These are phyloP conservation scores for Collybiopsis luxurians DNA, from an alignment of 768 basidiomycete species.

Conservation along the genomic window DNA sequence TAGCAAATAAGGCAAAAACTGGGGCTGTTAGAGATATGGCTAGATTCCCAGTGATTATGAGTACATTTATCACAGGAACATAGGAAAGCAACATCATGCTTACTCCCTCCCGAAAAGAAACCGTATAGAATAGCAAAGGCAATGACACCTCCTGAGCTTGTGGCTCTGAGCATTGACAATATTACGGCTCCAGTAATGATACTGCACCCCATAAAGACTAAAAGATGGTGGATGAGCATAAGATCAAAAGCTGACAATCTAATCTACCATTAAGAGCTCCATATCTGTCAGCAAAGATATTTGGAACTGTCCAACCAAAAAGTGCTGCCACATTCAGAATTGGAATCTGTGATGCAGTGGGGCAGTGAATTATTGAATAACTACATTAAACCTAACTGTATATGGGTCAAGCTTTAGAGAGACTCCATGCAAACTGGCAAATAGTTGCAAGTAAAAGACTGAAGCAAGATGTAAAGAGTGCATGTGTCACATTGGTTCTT, in stretches of 20 bases:
- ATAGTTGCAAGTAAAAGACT: conserved; percentile 2
- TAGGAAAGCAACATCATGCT: not conserved
- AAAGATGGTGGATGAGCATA: not conserved
- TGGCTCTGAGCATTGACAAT: not conserved
- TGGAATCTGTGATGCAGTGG: not conserved
- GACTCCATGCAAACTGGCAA: conserved; percentile 1
- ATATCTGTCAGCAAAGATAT: not conserved
- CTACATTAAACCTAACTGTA: not conserved
- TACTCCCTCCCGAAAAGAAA: not conserved
- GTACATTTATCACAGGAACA: not conserved
- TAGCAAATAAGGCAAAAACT: not conserved
- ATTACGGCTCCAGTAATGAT: not conserved
- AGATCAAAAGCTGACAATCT: not conserved
- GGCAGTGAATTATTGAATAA: not conserved
- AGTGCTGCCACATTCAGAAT: not conserved
- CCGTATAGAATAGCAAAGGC: conserved; percentile 1
- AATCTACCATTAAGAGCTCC: not conserved
- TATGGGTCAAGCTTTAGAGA: not conserved
- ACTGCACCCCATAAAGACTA: conserved; percentile 1
- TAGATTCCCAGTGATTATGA: not conserved
- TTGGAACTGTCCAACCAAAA: not conserved
- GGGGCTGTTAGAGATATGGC: not conserved
- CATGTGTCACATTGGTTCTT: not conserved
- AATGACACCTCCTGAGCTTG: not conserved
- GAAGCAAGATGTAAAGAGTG: not conserved